These are phyloP conservation scores for Cutaneotrichosporon spelunceum DNA, from an alignment of 1,284 basidiomycete species.

Conservation along the genomic window DNA sequence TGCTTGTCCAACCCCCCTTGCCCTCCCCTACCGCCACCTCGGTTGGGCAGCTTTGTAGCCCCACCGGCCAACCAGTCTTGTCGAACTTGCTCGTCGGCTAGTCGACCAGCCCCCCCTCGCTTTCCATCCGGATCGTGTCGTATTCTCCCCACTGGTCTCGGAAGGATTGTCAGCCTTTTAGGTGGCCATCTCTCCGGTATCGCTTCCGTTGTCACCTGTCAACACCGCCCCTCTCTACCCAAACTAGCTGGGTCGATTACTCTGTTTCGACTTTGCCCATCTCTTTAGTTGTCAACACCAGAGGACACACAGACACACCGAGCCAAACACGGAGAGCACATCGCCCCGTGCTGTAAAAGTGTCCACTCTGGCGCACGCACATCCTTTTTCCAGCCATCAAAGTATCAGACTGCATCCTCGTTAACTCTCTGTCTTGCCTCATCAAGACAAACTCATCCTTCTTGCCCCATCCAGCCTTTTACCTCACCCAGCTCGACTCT, in stretches of 20 bases:
- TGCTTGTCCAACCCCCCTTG: not conserved
- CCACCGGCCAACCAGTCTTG: not conserved
- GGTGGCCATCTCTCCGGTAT: not conserved
- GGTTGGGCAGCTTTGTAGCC: not conserved
- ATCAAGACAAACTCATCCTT: conserved; percentile 3
- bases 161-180: not conserved
- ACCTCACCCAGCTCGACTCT: not conserved
- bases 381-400: not conserved
- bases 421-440: too few relatives aligned
- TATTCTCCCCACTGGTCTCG: not conserved
- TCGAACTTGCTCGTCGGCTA: not conserved
- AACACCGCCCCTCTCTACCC: too few relatives aligned
- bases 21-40: not conserved
- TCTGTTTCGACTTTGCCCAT: not conserved
- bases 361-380: not conserved
- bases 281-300: not conserved
- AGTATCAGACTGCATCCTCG: too few relatives aligned
- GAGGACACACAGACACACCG: not conserved
- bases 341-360: not conserved
- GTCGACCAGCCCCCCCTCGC: not conserved
- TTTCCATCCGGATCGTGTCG: not conserved
- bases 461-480: not conserved
- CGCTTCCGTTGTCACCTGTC: too few relatives aligned
- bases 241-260: not conserved
- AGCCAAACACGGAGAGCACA: too few relatives aligned